Conservation (phyloP, 225 moss, liverwort and hornwort species). For the Sphagnum tenellum region DNA sequence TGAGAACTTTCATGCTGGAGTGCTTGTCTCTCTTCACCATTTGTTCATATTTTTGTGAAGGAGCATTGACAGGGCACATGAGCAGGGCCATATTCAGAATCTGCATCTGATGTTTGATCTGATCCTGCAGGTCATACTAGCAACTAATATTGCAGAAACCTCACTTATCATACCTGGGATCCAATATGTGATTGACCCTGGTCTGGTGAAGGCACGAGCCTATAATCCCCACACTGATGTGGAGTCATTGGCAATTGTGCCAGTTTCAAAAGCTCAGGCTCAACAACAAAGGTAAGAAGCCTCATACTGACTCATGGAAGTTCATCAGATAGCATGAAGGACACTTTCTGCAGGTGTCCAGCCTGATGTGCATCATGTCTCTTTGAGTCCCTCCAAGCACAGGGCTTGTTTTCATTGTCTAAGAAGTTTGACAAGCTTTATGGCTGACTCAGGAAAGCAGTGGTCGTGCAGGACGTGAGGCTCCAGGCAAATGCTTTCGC, state of each 20-base stretch:
- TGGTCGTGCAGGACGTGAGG: slow-evolving; percentile 99
- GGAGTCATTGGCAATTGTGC: slow-evolving; percentile 88
- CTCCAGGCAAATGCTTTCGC: slow-evolving; percentile 92
- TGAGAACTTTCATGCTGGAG: too few relatives aligned
- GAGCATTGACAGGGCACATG: background rate
- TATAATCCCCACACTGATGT: slow-evolving; percentile 82
- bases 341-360: too few relatives aligned
- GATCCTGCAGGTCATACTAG: slow-evolving; percentile 71
- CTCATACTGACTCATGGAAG: background rate
- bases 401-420: background rate
- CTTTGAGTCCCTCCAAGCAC: background rate
- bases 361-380: background rate
- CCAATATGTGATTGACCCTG: slow-evolving; percentile 85
- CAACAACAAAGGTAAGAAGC: slow-evolving; percentile 66
- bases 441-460: slow-evolving; percentile 55
- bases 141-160: slow-evolving; percentile 98
- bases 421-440: too few relatives aligned
- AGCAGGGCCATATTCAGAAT: background rate
- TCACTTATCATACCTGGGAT: slow-evolving; percentile 97
- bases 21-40: too few relatives aligned
- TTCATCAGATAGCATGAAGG: background rate
- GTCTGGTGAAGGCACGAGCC: slow-evolving; percentile 86
- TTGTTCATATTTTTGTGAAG: too few relatives aligned
- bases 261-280: slow-evolving; percentile 95
- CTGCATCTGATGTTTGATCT: too few relatives aligned